These are phyloP conservation scores for Trichomonas tenax DNA, from an alignment of 208 protist species.

Conservation along the genomic window DNA sequence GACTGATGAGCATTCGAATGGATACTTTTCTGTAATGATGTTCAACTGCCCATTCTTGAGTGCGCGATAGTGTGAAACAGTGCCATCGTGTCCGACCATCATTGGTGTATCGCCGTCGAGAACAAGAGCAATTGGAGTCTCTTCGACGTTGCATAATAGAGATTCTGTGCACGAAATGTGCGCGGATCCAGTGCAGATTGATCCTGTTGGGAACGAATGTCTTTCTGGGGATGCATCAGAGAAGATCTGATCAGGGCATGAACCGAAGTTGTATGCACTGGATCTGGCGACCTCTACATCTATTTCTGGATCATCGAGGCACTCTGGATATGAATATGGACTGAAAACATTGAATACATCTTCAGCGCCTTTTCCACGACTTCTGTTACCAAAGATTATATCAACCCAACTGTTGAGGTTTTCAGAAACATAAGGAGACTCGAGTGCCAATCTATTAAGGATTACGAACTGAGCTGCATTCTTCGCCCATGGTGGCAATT, in stretches of 20 bases:
- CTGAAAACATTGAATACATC: neutral
- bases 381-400: constrained; percentile 72
- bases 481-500: constrained; percentile 40
- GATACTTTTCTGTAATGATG: neutral
- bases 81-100: neutral
- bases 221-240: neutral
- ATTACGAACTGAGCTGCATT: constrained; percentile 32
- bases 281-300: neutral
- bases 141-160: neutral
- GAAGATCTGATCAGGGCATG: neutral
- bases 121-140: neutral
- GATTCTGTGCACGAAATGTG: neutral
- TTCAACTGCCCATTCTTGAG: neutral
- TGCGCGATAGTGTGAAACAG: neutral
- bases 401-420: constrained; percentile 87
- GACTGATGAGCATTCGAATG: neutral
- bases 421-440: constrained; percentile 53
- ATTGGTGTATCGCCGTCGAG: neutral
- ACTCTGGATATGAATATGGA: neutral
- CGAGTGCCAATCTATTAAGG: constrained; percentile 37
- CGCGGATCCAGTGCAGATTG: neutral
- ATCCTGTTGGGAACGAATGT: neutral
- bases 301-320: neutral
- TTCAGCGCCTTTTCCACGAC: neutral
- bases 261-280: neutral